Evolutionary conservation across 2,329 filamentous ascomycete genomes (phyloP).

Genomic region (Arthrobotrys sphaeroides): DNA sequence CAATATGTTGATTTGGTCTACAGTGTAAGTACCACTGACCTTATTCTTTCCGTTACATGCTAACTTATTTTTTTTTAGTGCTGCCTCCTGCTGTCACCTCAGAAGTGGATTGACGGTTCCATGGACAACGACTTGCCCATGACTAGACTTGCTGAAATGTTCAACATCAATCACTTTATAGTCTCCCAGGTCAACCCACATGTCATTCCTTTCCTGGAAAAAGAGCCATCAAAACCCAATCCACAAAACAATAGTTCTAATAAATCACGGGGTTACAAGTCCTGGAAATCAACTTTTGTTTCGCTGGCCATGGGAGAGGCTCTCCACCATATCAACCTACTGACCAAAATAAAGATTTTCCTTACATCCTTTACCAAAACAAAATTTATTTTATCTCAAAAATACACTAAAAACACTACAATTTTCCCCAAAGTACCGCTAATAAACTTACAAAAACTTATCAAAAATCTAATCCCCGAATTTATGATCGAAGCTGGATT

Average conservation of each 20-base stretch:
- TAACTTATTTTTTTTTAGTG: constrained; percentile 61
- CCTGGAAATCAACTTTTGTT: constrained; percentile 59
- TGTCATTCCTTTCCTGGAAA: constrained; percentile 82
- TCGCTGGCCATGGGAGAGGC: constrained; percentile 80
- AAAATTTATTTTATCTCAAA: constrained; percentile 83
- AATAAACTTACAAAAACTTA: constrained; percentile 76
- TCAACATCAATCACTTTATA: constrained; percentile 98
- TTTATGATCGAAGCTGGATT: constrained; percentile 85
- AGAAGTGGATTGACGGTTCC: constrained; percentile 91
- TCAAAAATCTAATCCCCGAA: constrained; percentile 83
- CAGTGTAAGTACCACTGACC: constrained; percentile 68
- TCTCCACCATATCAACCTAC: constrained; percentile 79
- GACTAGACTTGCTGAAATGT: constrained; percentile 89
- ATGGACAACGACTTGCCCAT: constrained; percentile 95
- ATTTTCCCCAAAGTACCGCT: constrained; percentile 83
- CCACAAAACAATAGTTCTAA: constrained; percentile 1
- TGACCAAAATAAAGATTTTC: constrained; percentile 82
- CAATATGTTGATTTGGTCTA: constrained; percentile 95
- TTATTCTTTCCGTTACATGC: constrained; percentile 58
- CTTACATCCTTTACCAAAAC: constrained; percentile 81
- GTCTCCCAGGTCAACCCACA: constrained; percentile 97
- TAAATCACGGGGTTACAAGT: constrained; percentile 25
- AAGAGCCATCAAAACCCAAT: constrained; percentile 64
- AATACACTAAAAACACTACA: constrained; percentile 94
- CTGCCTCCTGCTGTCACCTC: constrained; percentile 88